A percentile compares a stretch with the other conserved stretches of the same genome.
These are phyloP conservation scores for Tardiomyces depauwii DNA, from an alignment of 1,139 yeast genomes.

Conservation along the genomic window DNA sequence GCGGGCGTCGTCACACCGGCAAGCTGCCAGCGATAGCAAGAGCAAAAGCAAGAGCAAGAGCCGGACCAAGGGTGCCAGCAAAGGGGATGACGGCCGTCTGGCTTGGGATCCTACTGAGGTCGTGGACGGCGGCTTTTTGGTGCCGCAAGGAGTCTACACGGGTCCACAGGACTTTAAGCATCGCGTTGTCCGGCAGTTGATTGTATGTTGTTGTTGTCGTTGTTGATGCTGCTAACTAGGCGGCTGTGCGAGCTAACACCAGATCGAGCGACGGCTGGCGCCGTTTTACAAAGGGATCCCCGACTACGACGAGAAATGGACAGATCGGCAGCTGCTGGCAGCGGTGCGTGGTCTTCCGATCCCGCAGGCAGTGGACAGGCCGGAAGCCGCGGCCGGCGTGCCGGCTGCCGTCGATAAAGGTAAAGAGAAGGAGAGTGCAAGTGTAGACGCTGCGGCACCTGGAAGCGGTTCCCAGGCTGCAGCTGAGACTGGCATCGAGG, in stretches of 20 bases:
- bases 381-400: not conserved
- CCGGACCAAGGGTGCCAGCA: slow-evolving; percentile 1
- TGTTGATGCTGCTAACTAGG: slow-evolving; percentile 5
- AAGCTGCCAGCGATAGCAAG: not conserved
- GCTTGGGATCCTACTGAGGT: slow-evolving; percentile 29
- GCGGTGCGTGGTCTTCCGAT: slow-evolving; percentile 32
- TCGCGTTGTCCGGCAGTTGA: slow-evolving; percentile 54
- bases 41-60: not conserved
- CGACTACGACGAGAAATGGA: slow-evolving; percentile 69
- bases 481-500: too few species aligned
- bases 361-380: slow-evolving; percentile 6
- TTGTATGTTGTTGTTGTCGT: slow-evolving; percentile 21
- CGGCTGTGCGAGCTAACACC: not conserved
- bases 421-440: not conserved
- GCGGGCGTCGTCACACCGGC: not conserved
- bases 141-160: slow-evolving; percentile 80
- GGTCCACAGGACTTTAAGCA: slow-evolving; percentile 66
- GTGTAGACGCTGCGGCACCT: not conserved
- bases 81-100: slow-evolving; percentile 9
- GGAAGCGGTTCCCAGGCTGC: too few species aligned
- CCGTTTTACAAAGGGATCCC: slow-evolving; percentile 89
- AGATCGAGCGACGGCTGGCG: slow-evolving; percentile 53
- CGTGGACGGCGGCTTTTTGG: slow-evolving; percentile 41
- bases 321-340: slow-evolving; percentile 53
- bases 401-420: not conserved